Evolutionary conservation across 2,329 filamentous ascomycete species (phyloP), one percentile per base, ranked within the genome.

Genomic region (Colletotrichum endophyticum): DNA sequence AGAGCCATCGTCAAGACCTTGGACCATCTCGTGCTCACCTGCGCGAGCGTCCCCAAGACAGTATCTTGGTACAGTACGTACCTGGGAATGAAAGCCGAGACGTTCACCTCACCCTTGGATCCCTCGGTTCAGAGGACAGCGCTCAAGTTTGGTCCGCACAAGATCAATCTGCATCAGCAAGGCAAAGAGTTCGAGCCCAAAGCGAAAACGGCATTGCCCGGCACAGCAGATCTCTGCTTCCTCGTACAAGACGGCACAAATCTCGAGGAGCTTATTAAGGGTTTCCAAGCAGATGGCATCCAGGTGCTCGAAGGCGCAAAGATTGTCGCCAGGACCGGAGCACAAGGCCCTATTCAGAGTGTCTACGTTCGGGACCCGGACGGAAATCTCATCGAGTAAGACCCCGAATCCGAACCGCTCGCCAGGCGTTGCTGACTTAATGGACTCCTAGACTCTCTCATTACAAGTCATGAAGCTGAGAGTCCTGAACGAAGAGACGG

Each of bases 351-450:
- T 72, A 83, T 93, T 61, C 84, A 86, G 69, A 93, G 91, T 81
- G 85, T 93, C 4, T 93, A 93, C 82, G 87, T 91, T 67, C 84
- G 91, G 49, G 91, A 93, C 82, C 91, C 91, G 3, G 92, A 93
- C 82, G 90, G 88, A 7, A 93, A 92, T 81, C 79, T 93, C 78
- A 88, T 93, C 56, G 91, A 93, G 91, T 93, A 79, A 81, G 90
- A 85, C 8, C 22, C 34, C 57, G 2, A 7, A 39, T 44, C 11
- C 4, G 44, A 5, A 4, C 28, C 15, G 16, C 39, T 19, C 11
- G 8, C 22, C 13, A 16, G 8, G 8, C 25, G 15, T 25, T 7
- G 53, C 22, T 63, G 28, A 63, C 12, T 9, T 6, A 28, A 3
- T 13, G 30, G 3, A 13, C n/a, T 19, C 8, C 1, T n/a, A 70